These are phyloP conservation scores for Kondoa malvinella DNA, from an alignment of 768 basidiomycete species.

Conservation along the genomic window DNA sequence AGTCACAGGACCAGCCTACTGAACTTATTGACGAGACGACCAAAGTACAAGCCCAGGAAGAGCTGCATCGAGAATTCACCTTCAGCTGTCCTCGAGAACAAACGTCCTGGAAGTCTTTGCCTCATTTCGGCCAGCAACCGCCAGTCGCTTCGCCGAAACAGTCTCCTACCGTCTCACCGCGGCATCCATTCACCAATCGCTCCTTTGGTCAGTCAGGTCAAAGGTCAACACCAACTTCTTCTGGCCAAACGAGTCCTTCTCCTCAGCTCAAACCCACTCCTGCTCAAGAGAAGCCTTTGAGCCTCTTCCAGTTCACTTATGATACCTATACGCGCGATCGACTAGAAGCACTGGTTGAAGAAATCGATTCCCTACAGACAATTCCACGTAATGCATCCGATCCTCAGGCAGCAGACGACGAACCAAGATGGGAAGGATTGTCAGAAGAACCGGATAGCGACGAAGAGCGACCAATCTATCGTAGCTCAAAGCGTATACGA, in stretches of 20 bases:
- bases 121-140: conserved; percentile 3
- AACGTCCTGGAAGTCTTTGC: conserved; percentile 1
- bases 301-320: conserved; percentile 54
- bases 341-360: conserved; percentile 81
- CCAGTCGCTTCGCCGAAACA: not conserved
- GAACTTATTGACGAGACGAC: too few relatives aligned
- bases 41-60: not conserved
- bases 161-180: not conserved
- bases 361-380: conserved; percentile 44
- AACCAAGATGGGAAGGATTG: not conserved
- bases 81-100: not conserved
- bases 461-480: conserved; percentile 17
- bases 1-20: not conserved
- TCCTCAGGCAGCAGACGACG: not conserved
- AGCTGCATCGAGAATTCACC: not conserved
- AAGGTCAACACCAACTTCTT: not conserved
- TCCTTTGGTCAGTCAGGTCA: not conserved
- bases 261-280: not conserved
- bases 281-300: not conserved
- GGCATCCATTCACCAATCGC: not conserved
- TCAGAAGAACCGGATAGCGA: not conserved
- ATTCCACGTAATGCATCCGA: conserved; percentile 5
- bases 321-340: conserved; percentile 93
- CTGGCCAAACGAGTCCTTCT: not conserved
- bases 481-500: conserved; percentile 8